phyloP scores from a whole-genome alignment of 2,329 filamentous ascomycete genomes.

The Apiospora malaysiana region DNA sequence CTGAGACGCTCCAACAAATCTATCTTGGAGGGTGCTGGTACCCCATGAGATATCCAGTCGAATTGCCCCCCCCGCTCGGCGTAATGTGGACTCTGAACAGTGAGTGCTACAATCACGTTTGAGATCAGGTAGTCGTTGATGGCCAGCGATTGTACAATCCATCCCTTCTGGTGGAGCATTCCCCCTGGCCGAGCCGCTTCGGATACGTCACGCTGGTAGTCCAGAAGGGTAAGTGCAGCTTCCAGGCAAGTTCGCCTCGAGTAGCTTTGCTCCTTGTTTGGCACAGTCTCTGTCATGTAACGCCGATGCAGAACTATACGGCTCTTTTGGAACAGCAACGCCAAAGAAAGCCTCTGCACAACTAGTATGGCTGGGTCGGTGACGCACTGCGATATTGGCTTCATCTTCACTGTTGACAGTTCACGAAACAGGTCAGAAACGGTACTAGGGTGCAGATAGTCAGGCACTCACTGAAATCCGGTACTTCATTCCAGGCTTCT shows the following conservation, averaged over 20 bases:
- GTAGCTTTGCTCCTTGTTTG: conserved; percentile 54
- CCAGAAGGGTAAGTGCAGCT: conserved; percentile 53
- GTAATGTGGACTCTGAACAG: conserved; percentile 51
- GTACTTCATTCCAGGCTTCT: conserved; percentile 52
- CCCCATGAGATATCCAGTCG: conserved; percentile 43
- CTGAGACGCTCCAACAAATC: conserved; percentile 48
- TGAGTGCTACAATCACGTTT: conserved; percentile 64
- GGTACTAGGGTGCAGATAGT: background rate
- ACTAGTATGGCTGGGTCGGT: conserved; percentile 53
- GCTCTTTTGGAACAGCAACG: conserved; percentile 59
- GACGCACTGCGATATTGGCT: conserved; percentile 54
- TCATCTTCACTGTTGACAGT: conserved; percentile 47
- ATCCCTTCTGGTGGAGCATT: conserved; percentile 56
- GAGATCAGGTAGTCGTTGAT: conserved; percentile 68
- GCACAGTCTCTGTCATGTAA: conserved; percentile 52
- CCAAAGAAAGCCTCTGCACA: conserved; percentile 60
- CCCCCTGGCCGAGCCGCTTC: conserved; percentile 59
- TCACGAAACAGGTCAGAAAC: no score
- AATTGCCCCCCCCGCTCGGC: conserved; percentile 41
- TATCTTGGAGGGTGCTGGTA: conserved; percentile 42
- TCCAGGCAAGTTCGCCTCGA: conserved; percentile 58
- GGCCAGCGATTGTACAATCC: conserved; percentile 63
- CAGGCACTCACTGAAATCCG: conserved; percentile 40
- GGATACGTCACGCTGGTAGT: conserved; percentile 54
- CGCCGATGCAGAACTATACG: conserved; percentile 62